Base-by-base conservation (phyloP, 192 early-diverging fungal genomes). In the Entomortierella chlamydospora region DNA sequence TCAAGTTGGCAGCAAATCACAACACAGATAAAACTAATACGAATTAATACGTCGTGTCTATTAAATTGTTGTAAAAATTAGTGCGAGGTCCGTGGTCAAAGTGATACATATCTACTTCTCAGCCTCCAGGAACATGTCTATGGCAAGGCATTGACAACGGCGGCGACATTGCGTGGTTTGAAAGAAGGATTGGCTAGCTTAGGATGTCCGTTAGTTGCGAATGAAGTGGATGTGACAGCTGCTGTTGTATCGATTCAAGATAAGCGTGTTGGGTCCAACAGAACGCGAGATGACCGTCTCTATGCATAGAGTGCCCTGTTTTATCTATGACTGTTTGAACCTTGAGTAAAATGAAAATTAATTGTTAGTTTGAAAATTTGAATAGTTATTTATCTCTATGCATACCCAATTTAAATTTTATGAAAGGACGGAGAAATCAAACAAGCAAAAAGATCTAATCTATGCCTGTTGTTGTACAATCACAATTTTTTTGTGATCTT, bases 61-160 rank as follows among this genome's bases (percentile, higher is more conserved):
- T 43, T 30, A 23, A 20, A 2, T 41, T 52, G 26, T 43, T 66
- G 3, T 23, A 17, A 22, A 39, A 28, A 17, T 2, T 55, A 78
- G 73, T 79, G 76, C 23, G 76, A 79, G 26, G 76, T 65, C 11
- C 54, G 76, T 54, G 76, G 76, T 1, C 12, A 70, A 63, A 61
- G 18, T n/a, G 60, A 79, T 15, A 56, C 62, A 29, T 70, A 66
- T 55, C 37, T 79, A 29, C 49, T 79, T 13, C 57, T 79, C 37
- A 79, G 76, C 70, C 62, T 79, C 1, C 76, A 79, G 18, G 76
- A 79, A 30, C 62, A 65, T 37, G 68, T 79, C 1, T 79, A 79
- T 37, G 76, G 76, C n/a, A 70, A 79, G 63, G 61, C 63, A 11
- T 26, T 79, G 68, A 70, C 68, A 0, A 79, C 76, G 41, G 59